A percentile compares a stretch with the other conserved stretches of the same genome.
Conservation (phyloP, 257 asterid genomes). For the Ballota nigra region DNA sequence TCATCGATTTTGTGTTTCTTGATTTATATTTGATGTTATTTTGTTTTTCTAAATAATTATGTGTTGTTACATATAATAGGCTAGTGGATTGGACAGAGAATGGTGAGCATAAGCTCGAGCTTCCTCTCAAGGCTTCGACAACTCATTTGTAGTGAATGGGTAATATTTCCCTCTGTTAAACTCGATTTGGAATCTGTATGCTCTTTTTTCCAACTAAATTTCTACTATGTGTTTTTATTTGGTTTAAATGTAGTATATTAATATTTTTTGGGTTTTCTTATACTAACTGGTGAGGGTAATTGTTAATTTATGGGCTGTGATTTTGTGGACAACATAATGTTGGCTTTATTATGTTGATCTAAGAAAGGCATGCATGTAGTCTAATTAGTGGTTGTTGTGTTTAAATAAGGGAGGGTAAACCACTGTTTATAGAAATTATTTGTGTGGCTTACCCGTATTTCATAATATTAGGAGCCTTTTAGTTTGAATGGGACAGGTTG, state of each 20-base stretch:
- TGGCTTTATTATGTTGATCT: neutral
- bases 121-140: slow-evolving; percentile 89
- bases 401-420: neutral
- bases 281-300: neutral
- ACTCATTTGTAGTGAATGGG: slow-evolving; percentile 71
- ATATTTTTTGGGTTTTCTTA: neutral
- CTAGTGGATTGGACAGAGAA: slow-evolving; percentile 34
- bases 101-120: slow-evolving; percentile 93
- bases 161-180: slow-evolving; percentile 64
- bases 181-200: slow-evolving; percentile 78
- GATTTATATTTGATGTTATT: neutral
- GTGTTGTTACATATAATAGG: slow-evolving; percentile 41
- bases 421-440: neutral
- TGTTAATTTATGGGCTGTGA: neutral
- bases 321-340: neutral
- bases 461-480: slow-evolving; percentile 14
- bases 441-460: neutral
- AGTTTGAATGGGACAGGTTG: neutral
- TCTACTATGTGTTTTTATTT: neutral
- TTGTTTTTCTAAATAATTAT: slow-evolving; percentile 20
- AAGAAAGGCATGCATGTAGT: neutral
- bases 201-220: neutral
- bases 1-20: neutral
- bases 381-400: neutral
- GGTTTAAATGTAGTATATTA: neutral